Conservation (phyloP, 2,329 filamentous ascomycete species). For the Ascochyta fabae region DNA sequence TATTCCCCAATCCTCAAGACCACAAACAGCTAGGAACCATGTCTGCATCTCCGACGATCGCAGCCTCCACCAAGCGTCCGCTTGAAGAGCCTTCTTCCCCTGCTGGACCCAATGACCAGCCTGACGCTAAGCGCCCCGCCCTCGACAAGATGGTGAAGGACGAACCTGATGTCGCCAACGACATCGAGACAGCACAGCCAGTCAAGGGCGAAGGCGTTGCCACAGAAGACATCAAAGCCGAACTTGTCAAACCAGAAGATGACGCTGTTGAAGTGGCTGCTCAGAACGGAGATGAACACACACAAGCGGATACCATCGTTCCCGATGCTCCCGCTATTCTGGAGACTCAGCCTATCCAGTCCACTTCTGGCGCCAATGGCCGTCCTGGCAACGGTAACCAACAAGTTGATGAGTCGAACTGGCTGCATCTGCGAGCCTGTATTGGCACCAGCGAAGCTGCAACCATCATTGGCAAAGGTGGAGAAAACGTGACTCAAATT, state of each 20-base stretch:
- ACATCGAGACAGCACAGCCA: slow-evolving; percentile 51
- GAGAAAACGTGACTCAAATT: slow-evolving; percentile 98
- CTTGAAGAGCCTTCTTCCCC: slow-evolving; percentile 97
- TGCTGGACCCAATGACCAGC: slow-evolving; percentile 87
- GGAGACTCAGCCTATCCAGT: slow-evolving; percentile 66
- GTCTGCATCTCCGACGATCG: slow-evolving; percentile 56
- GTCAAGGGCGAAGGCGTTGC: slow-evolving; percentile 45
- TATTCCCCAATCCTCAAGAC: slow-evolving; percentile 26
- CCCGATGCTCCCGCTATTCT: slow-evolving; percentile 62
- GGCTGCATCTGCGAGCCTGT: slow-evolving; percentile 96
- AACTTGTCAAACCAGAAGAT: slow-evolving; percentile 34
- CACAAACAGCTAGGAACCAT: slow-evolving; percentile 46
- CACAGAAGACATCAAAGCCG: slow-evolving; percentile 41
- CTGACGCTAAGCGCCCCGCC: slow-evolving; percentile 94
- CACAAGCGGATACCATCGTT: slow-evolving; percentile 73
- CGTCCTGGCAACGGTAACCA: slow-evolving; percentile 55
- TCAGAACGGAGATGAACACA: slow-evolving; percentile 62
- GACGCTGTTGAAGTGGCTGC: slow-evolving; percentile 38
- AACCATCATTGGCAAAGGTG: slow-evolving; percentile 97
- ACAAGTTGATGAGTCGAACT: slow-evolving; percentile 86
- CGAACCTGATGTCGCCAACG: slow-evolving; percentile 57
- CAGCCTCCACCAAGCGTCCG: slow-evolving; percentile 81
- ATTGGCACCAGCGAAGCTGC: slow-evolving; percentile 98
- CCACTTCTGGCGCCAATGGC: slow-evolving; percentile 62
- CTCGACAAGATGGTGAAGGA: slow-evolving; percentile 88